phyloP scores from a whole-genome alignment of 202 grass and related monocot species.

The Panicum virgatum region DNA sequence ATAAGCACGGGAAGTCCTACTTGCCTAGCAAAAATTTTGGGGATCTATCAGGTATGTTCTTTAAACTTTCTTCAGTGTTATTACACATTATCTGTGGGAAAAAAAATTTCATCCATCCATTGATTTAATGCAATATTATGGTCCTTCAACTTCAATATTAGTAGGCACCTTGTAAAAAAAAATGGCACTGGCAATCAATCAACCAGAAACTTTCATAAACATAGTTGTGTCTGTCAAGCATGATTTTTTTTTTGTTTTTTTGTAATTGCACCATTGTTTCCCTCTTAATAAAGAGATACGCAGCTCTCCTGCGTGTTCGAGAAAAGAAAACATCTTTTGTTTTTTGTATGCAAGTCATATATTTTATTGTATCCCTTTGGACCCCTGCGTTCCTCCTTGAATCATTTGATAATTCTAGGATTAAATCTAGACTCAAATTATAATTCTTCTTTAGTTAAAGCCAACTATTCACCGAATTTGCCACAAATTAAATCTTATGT shows the following conservation, averaged over 20 bases:
- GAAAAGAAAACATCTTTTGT: constrained; percentile 28
- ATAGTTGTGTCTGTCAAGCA: neutral
- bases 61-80: constrained; percentile 13
- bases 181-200: neutral
- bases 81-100: constrained; percentile 23
- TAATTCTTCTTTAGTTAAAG: neutral
- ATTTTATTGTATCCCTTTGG: neutral
- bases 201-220: constrained; percentile 15
- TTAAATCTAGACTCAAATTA: neutral
- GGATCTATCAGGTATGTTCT: constrained; percentile 90
- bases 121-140: constrained; percentile 7
- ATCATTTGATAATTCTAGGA: neutral
- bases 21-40: constrained; percentile 93
- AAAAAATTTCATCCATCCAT: constrained; percentile 2
- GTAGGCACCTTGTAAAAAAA: neutral
- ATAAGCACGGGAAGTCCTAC: constrained; percentile 90
- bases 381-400: neutral
- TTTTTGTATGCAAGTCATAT: neutral
- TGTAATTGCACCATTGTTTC: too few relatives aligned
- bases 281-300: too few relatives aligned
- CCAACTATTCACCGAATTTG: neutral
- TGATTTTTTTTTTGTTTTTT: too few relatives aligned
- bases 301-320: too few relatives aligned
- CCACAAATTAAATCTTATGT: neutral
- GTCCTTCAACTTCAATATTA: constrained; percentile 1